Conservation (phyloP, 257 asterid genomes). For the Fraxinus americana region DNA sequence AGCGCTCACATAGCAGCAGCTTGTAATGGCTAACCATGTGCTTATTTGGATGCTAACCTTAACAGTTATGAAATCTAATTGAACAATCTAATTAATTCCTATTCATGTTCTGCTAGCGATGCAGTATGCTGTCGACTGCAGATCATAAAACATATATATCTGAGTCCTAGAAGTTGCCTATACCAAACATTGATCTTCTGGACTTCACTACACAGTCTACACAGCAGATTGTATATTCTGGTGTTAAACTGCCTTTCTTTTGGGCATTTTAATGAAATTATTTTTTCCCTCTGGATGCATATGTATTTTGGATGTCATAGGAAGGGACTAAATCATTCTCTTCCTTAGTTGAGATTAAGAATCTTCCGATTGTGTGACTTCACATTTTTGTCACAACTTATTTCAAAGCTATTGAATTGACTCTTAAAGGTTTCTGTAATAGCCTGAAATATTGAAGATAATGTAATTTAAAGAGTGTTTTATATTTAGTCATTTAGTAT, state of each 20-base stretch:
- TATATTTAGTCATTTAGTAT: not conserved
- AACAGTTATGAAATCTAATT: not conserved
- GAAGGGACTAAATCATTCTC: not conserved
- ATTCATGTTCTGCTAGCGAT: not conserved
- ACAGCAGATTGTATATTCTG: not conserved
- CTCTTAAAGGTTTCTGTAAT: not conserved
- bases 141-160: not conserved
- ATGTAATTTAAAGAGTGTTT: not conserved
- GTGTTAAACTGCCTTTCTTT: not conserved
- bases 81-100: conserved; percentile 15
- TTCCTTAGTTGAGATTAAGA: not conserved
- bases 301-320: not conserved
- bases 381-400: not conserved
- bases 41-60: conserved; percentile 5
- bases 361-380: not conserved
- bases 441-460: not conserved
- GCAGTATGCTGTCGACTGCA: not conserved
- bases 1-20: conserved; percentile 7
- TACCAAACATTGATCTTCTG: not conserved
- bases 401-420: not conserved
- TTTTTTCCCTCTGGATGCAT: not conserved
- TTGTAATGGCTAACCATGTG: conserved; percentile 18
- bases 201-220: not conserved
- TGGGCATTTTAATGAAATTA: not conserved
- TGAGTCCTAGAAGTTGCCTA: not conserved